A percentile compares a stretch with the other conserved stretches of the same genome.
These are phyloP conservation scores for Histomonas meleagridis DNA, from an alignment of 208 protist species.

Conservation along the genomic window DNA sequence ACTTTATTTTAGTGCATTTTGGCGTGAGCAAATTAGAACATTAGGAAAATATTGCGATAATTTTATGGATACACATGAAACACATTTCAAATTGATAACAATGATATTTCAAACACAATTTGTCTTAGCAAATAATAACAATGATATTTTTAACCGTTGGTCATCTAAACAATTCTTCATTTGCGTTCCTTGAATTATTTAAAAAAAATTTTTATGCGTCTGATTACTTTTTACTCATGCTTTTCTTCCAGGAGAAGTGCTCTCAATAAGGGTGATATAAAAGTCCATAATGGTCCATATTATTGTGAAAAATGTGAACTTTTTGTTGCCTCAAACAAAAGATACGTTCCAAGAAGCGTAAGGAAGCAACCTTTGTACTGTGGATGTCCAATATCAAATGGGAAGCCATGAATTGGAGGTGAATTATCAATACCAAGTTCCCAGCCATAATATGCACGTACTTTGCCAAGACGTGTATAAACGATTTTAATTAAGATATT, in stretches of 20 bases:
- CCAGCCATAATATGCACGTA: slow-evolving; percentile 26
- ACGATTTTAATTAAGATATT: slow-evolving; percentile 1
- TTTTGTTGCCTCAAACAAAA: not conserved
- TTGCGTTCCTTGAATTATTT: no score
- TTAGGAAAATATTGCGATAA: no score
- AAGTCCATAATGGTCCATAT: not conserved
- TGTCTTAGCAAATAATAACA: no score
- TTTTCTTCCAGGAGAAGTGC: not conserved
- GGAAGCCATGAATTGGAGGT: not conserved
- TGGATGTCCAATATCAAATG: not conserved
- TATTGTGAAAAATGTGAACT: not conserved
- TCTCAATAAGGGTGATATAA: not conserved
- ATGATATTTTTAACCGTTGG: no score
- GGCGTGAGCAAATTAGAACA: no score
- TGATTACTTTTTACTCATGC: no score
- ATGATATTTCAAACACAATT: no score
- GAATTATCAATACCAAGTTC: not conserved
- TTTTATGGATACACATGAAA: no score
- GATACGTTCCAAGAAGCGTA: not conserved
- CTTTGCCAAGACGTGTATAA: not conserved
- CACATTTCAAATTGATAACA: no score
- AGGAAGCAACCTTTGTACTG: not conserved
- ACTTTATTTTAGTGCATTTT: no score
- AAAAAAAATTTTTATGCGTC: no score
- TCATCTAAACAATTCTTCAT: no score